A percentile compares a stretch with the other conserved stretches of the same genome.
phyloP scores from a whole-genome alignment of 352 stramenopile species.

The Phytophthora nicotianae region DNA sequence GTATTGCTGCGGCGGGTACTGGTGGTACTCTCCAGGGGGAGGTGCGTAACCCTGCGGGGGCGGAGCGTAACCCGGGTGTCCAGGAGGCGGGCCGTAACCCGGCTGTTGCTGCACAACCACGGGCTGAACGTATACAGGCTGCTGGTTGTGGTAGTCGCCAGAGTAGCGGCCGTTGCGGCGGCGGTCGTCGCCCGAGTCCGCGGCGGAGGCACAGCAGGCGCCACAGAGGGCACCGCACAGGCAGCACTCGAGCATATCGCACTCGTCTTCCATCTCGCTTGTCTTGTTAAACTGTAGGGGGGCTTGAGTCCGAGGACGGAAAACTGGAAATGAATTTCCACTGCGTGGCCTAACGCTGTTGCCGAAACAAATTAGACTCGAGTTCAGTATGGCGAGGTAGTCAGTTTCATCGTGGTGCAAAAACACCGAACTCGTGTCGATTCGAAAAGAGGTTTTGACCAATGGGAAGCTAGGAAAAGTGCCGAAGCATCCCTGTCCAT shows the following conservation, averaged over 20 bases:
- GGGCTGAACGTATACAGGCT: slow-evolving; percentile 78
- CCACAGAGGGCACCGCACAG: slow-evolving; percentile 77
- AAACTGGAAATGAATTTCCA: slow-evolving; percentile 35
- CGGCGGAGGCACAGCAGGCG: slow-evolving; percentile 67
- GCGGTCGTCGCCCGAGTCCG: slow-evolving; percentile 35
- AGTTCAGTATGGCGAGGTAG: slow-evolving; percentile 20
- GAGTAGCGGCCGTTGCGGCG: slow-evolving; percentile 45
- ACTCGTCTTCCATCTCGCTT: slow-evolving; percentile 63
- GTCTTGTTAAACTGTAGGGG: background rate
- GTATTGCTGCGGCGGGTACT: slow-evolving; percentile 53
- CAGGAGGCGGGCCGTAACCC: slow-evolving; percentile 32
- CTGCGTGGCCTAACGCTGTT: background rate
- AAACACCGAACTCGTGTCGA: slow-evolving; percentile 4
- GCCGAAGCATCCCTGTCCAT: slow-evolving; percentile 8
- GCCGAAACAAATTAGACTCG: slow-evolving; percentile 14
- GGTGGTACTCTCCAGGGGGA: slow-evolving; percentile 51
- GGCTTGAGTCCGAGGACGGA: slow-evolving; percentile 4
- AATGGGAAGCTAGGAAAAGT: slow-evolving; percentile 12
- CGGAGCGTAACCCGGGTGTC: slow-evolving; percentile 38
- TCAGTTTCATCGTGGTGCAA: slow-evolving; percentile 25
- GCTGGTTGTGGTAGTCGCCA: slow-evolving; percentile 41
- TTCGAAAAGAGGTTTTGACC: slow-evolving; percentile 17
- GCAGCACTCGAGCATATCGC: slow-evolving; percentile 81
- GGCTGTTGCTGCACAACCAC: slow-evolving; percentile 61
- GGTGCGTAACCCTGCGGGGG: slow-evolving; percentile 44